phyloP scores from a whole-genome alignment of 78 protist genomes.

The Dictyostelium firmibasis region DNA sequence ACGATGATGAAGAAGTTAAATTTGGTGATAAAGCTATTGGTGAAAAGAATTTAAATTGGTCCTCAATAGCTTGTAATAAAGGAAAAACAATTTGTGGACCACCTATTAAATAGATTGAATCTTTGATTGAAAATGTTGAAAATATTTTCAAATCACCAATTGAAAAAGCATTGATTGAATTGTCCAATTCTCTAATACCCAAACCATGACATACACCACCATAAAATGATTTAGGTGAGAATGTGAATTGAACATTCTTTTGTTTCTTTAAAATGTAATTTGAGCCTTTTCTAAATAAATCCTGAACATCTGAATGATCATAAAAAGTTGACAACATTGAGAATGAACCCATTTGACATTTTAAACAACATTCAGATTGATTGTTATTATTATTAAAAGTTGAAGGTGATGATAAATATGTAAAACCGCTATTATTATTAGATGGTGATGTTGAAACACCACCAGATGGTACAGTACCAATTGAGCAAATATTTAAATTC shows the following conservation, averaged over 20 bases:
- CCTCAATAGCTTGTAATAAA: background rate
- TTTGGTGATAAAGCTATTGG: background rate
- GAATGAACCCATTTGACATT: slow-evolving; percentile 63
- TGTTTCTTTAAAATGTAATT: slow-evolving; percentile 25
- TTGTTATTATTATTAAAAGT: background rate
- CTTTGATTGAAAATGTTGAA: slow-evolving; percentile 67
- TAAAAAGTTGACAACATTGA: background rate
- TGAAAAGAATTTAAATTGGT: background rate
- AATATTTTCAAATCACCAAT: slow-evolving; percentile 38
- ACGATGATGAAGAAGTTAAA: background rate
- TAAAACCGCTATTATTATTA: background rate
- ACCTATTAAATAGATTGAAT: slow-evolving; percentile 47
- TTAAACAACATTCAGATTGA: slow-evolving; percentile 8
- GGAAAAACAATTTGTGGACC: slow-evolving; percentile 60
- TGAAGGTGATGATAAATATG: background rate
- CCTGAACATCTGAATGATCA: background rate
- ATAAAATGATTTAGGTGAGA: slow-evolving; percentile 44
- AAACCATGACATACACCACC: slow-evolving; percentile 53
- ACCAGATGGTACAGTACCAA: slow-evolving; percentile 30
- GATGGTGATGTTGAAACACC: background rate
- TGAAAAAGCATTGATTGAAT: slow-evolving; percentile 33
- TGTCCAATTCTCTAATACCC: slow-evolving; percentile 10
- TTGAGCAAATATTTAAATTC: slow-evolving; percentile 28
- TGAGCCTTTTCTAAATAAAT: slow-evolving; percentile 30
- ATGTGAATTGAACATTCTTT: slow-evolving; percentile 25